Percentiles rank a stretch among this genome's conserved stretches.
Evolutionary conservation across 257 asterid species (phyloP).

Genomic region (Capsicum pubescens): DNA sequence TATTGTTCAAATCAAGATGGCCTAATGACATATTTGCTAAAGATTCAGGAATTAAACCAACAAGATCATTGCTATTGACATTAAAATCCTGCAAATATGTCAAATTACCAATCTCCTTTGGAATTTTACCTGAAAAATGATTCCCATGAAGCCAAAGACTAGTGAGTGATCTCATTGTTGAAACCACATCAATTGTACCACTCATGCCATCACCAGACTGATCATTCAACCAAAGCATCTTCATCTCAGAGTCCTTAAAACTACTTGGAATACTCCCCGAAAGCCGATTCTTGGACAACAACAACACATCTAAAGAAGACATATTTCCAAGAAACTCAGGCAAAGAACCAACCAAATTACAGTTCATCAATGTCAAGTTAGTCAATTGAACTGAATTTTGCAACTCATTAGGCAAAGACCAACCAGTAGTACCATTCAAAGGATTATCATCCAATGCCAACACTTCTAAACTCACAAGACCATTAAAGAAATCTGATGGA

Average conservation of each 20-base stretch:
- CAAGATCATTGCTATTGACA: conserved; percentile 74
- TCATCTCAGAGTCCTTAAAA: conserved; percentile 59
- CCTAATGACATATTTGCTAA: conserved; percentile 54
- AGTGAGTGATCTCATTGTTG: conserved; percentile 68
- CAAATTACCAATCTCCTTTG: conserved; percentile 59
- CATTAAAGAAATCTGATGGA: conserved; percentile 81
- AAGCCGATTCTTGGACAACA: conserved; percentile 58
- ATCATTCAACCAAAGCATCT: conserved; percentile 69
- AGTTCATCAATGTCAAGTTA: conserved; percentile 65
- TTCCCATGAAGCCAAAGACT: conserved; percentile 93
- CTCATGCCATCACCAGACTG: conserved; percentile 70
- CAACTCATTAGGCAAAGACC: conserved; percentile 69
- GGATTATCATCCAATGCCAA: conserved; percentile 79
- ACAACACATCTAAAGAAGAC: conserved; percentile 72
- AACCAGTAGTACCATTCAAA: conserved; percentile 68
- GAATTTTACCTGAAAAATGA: conserved; percentile 81
- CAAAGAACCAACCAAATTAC: conserved; percentile 72
- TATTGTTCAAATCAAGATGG: conserved; percentile 75
- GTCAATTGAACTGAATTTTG: conserved; percentile 66
- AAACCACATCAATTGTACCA: conserved; percentile 65
- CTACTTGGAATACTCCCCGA: conserved; percentile 68
- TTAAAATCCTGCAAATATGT: conserved; percentile 62
- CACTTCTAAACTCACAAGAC: conserved; percentile 76
- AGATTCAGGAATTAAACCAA: conserved; percentile 70
- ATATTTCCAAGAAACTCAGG: conserved; percentile 77